These are phyloP conservation scores for Macrophomina pseudophaseolina DNA, from an alignment of 2,329 filamentous ascomycete genomes.

Conservation along the genomic window DNA sequence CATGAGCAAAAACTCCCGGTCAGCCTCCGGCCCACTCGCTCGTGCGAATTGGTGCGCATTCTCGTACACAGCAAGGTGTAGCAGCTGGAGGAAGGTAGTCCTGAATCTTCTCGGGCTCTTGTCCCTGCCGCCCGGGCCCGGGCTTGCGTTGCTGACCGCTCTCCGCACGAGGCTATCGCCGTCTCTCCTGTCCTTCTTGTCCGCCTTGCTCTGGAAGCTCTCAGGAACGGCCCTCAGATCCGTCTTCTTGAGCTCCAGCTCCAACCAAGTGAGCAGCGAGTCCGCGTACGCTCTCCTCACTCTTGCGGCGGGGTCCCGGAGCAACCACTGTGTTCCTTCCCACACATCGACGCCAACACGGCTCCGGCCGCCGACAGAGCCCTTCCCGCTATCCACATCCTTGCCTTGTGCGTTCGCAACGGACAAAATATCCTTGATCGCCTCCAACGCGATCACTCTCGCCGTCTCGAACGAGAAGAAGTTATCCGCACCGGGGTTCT, in stretches of 20 bases:
- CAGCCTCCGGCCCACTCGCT: conserved; percentile 32
- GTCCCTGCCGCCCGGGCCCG: conserved; percentile 2
- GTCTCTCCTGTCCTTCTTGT: conserved; percentile 50
- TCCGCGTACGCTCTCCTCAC: conserved; percentile 87
- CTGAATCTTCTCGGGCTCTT: conserved; percentile 53
- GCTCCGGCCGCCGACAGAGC: conserved; percentile 68
- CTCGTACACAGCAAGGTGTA: conserved; percentile 91
- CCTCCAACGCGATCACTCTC: conserved; percentile 70
- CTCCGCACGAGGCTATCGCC: conserved; percentile 49
- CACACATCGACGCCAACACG: conserved; percentile 81
- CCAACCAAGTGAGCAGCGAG: conserved; percentile 82
- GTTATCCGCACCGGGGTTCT: conserved; percentile 58
- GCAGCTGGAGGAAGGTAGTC: conserved; percentile 77
- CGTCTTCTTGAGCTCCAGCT: conserved; percentile 72
- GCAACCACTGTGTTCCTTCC: conserved; percentile 95
- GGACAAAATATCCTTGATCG: conserved; percentile 80
- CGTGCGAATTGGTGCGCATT: conserved; percentile 76
- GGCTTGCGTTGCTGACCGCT: conserved; percentile 24
- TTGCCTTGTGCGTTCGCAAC: conserved; percentile 71
- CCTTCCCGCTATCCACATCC: conserved; percentile 49
- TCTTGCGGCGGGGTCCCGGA: conserved; percentile 76
- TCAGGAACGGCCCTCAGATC: conserved; percentile 67
- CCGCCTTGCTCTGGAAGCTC: conserved; percentile 52
- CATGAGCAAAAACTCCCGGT: conserved; percentile 73
- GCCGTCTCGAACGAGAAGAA: conserved; percentile 69